Base-by-base conservation (phyloP, 2,329 filamentous ascomycete genomes). In the Sclerotinia spermophila region DNA sequence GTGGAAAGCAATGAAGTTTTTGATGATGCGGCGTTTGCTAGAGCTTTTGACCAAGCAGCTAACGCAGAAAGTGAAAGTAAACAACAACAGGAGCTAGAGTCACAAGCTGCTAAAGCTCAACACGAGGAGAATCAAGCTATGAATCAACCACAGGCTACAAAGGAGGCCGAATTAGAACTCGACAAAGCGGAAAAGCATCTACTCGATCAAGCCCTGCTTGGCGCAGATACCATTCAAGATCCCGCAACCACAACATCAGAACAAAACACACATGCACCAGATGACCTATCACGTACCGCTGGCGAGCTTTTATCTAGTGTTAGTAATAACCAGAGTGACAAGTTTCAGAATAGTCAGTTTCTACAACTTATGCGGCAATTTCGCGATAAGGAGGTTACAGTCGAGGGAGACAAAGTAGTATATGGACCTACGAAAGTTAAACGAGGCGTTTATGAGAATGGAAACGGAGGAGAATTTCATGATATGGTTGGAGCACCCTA, bases 291-390 rank as follows among this genome's bases (percentile, higher is more conserved):
- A 30, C 84, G 84, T 55, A 94, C 92, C 1, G 93, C 93, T 7
- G 89, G 87, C 24, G 84, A 90, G 71, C 83, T 96, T 5, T 83
- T 96, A 7, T 84, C 90, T 68, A 89, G 87, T 51, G 87, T 96
- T 19, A 84, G 87, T 30, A 83, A 89, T 75, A 90, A 95, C 75
- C 85, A 87, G 71, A 90, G 86, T 69, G 82, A 88, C 61, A 95
- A 95, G 78, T 96, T 96, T 80, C 87, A 89, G 76, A 88, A 94
- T 77, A 94, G 92, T 74, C 87, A 87, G 71, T 96, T 96, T 77
- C 81, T 95, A 0, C 84, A 86, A 5, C 82, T 96, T 60, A 96
- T 96, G 92, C 87, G 91, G 40, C 86, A 87, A 71, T 86, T 96
- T 69, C 86, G 90, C 67, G 89, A 92, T 77, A 84, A 86, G 69